Evolutionary conservation across 2,329 filamentous ascomycete species (phyloP).

Genomic region (Rhinocladiella mackenziei): DNA sequence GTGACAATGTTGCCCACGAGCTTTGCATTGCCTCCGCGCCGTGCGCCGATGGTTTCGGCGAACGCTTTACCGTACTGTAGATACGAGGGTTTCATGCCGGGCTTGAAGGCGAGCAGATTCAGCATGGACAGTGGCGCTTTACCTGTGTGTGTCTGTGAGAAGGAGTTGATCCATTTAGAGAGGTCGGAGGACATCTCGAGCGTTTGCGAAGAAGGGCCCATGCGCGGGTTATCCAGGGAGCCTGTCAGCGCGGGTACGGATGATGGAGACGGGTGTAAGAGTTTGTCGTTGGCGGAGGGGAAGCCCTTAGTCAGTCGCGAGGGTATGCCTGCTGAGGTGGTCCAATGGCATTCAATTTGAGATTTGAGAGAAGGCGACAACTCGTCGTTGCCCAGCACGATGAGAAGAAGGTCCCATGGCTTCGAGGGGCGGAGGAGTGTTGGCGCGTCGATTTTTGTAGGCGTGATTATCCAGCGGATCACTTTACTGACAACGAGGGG

Average conservation of each 20-base stretch:
- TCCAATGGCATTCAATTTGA: constrained; percentile 32
- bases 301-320: constrained; percentile 35
- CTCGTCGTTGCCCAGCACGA: constrained; percentile 30
- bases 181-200: constrained; percentile 55
- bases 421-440: constrained; percentile 29
- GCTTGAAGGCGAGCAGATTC: constrained; percentile 58
- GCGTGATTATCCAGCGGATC: constrained; percentile 37
- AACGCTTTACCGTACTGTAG: constrained; percentile 54
- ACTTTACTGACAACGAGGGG: constrained; percentile 38
- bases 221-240: constrained; percentile 32
- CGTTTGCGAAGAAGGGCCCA: constrained; percentile 42
- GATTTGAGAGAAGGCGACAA: constrained; percentile 23
- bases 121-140: constrained; percentile 57
- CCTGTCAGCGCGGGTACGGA: constrained; percentile 36
- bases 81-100: constrained; percentile 49
- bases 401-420: constrained; percentile 38
- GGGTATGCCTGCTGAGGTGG: constrained; percentile 35
- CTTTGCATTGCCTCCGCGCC: constrained; percentile 57
- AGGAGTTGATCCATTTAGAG: constrained; percentile 45
- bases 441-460: constrained; percentile 33
- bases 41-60: constrained; percentile 43
- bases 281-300: constrained; percentile 15
- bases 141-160: constrained; percentile 32
- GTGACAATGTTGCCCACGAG: constrained; percentile 56
- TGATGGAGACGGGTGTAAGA: constrained; percentile 17